Evolutionary conservation across 441 rosid species (phyloP).

Genomic region (Lepidium campestre): DNA sequence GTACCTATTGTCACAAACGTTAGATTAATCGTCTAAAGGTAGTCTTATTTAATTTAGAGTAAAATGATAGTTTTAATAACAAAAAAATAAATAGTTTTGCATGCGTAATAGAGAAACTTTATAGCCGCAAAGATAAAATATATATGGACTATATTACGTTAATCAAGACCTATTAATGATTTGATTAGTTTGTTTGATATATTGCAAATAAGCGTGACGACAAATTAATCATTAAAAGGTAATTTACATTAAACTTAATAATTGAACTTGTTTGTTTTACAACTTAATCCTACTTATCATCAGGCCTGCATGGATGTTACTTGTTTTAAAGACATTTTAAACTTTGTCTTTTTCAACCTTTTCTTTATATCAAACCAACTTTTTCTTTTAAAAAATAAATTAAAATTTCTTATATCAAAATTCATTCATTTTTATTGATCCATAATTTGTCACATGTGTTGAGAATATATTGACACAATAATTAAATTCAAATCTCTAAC

Average conservation of each 20-base stretch:
- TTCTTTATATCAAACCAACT: too few species aligned
- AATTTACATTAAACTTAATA: not conserved
- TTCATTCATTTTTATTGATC: too few species aligned
- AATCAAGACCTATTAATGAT: slow-evolving; percentile 15
- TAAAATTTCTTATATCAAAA: too few species aligned
- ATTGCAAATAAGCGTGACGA: slow-evolving; percentile 21
- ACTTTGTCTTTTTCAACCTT: not conserved
- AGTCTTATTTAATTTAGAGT: not conserved
- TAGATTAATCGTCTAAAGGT: not conserved
- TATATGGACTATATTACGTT: slow-evolving; percentile 17
- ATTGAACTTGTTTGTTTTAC: not conserved
- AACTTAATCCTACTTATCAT: not conserved
- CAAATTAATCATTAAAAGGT: slow-evolving; percentile 11
- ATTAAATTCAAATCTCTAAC: too few species aligned
- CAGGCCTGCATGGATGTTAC: not conserved
- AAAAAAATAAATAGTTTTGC: not conserved
- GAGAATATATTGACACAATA: too few species aligned
- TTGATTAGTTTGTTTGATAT: slow-evolving; percentile 12
- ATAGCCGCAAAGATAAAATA: slow-evolving; percentile 10
- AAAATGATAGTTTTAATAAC: not conserved
- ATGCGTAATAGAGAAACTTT: slow-evolving; percentile 9
- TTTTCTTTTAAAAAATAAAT: too few species aligned
- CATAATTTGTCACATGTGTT: too few species aligned
- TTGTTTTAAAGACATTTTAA: not conserved
- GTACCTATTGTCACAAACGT: not conserved